These are phyloP conservation scores for Colletotrichum sojae DNA, from an alignment of 2,329 filamentous ascomycete genomes.

Conservation along the genomic window DNA sequence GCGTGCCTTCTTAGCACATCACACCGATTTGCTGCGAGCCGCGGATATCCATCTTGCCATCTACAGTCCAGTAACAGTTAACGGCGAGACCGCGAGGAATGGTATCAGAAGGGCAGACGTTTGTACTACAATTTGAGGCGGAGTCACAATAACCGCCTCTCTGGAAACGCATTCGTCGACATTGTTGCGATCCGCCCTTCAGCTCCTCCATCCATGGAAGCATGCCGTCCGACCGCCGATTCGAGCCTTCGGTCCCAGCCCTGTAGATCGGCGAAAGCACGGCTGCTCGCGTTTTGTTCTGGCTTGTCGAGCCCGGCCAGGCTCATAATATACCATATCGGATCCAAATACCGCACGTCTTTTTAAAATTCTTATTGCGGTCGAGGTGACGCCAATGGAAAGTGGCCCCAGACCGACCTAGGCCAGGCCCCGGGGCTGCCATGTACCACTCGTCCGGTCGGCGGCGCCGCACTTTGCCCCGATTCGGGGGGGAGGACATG, in stretches of 20 bases:
- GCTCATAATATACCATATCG: too few species aligned
- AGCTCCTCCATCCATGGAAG: neutral
- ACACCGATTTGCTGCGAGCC: neutral
- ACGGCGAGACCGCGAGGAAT: neutral
- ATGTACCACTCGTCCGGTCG: slow-evolving; percentile 24
- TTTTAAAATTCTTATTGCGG: neutral
- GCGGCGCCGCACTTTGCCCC: slow-evolving; percentile 20
- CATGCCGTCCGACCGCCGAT: slow-evolving; percentile 34
- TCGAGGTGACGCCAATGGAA: slow-evolving; percentile 21
- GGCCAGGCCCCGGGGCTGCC: slow-evolving; percentile 12
- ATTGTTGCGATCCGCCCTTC: neutral
- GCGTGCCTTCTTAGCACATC: slow-evolving; percentile 4
- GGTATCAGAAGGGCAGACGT: too few species aligned
- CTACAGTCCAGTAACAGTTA: neutral
- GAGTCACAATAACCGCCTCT: neutral
- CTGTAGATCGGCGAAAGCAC: slow-evolving; percentile 26
- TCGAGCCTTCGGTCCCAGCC: slow-evolving; percentile 25
- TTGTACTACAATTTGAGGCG: neutral
- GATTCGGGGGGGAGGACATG: slow-evolving; percentile 17
- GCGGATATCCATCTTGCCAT: neutral
- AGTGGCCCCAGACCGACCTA: slow-evolving; percentile 10
- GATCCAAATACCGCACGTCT: too few species aligned
- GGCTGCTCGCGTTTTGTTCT: too few species aligned
- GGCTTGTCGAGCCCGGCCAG: too few species aligned
- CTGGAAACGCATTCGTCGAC: neutral